Evolutionary conservation across 306 rosid species (phyloP), one percentile per base, ranked within the genome.

Genomic region (Vigna trinervia): DNA sequence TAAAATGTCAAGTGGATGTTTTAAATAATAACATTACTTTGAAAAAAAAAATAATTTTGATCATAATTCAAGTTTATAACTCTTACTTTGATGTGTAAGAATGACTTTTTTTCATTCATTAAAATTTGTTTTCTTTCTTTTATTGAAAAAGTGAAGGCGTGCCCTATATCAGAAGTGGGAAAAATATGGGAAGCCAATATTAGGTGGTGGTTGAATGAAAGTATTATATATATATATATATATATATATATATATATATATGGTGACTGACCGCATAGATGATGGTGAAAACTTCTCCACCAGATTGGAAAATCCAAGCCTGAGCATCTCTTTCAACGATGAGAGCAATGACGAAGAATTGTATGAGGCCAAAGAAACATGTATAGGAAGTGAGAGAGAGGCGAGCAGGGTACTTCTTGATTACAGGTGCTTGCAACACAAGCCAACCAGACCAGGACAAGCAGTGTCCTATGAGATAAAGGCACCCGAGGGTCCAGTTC

Each of bases 361-460:
- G 99, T 5, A 95, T 12, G 69, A 95, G 89, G 4, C 99, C 99
- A 59, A 90, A 95, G 91, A 95, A 95, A 45, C 98, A 92, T 1
- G 99, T 95, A 74, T 79, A 95, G 3, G 99, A 92, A 4, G 99
- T 95, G 64, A 95, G 98, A 4, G 99, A 95, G 78, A 95, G 97
- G 14, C 99, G 90, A 10, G 99, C 99, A 0, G 99, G 99, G 78
- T 95, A 95, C 76, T 95, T 95, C 83, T 95, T 95, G 36, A 95
- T 91, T 5, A 95, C 87, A 0, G 98, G 98, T 22, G 97, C 90
- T 78, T 95, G 98, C 57, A 95, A 13, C 12, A 95, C 99, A 1
- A 95, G 96, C 99, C 99, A 95, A 6, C 70, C 99, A 45, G 99
- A 95, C 99, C 99, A 95, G 0, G 98, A 87, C 83, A 95, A 82